Conservation (phyloP, 805 yeast species). For the Metschnikowia gelsemii region DNA sequence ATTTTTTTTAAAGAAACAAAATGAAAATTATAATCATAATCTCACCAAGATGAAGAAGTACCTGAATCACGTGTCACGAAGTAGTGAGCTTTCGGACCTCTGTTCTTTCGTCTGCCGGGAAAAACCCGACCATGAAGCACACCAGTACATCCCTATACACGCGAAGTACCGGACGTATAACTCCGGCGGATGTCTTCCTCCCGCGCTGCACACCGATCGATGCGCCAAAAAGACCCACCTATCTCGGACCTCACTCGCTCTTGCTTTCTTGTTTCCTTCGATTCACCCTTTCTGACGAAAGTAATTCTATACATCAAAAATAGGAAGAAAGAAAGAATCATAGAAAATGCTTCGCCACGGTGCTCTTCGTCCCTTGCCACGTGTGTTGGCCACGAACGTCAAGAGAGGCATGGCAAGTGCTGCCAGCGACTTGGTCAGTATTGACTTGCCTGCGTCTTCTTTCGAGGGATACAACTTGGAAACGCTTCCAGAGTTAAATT, state of each 20-base stretch:
- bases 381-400: constrained; percentile 22
- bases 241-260: neutral
- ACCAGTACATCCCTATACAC: constrained; percentile 6
- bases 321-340: constrained; percentile 10
- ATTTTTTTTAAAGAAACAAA: too few relatives aligned
- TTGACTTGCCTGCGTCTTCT: constrained; percentile 73
- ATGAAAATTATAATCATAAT: too few relatives aligned
- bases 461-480: constrained; percentile 83
- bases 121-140: neutral
- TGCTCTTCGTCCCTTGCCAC: constrained; percentile 19
- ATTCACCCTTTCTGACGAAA: constrained; percentile 7
- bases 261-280: constrained; percentile 6
- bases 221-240: constrained; percentile 7
- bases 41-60: too few relatives aligned
- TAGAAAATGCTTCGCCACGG: constrained; percentile 21
- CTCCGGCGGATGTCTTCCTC: constrained; percentile 27
- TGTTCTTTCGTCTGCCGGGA: neutral
- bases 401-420: constrained; percentile 39
- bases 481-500: constrained; percentile 61
- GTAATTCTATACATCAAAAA: neutral
- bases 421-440: constrained; percentile 39
- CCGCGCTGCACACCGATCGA: constrained; percentile 17
- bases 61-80: too few relatives aligned
- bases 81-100: neutral
- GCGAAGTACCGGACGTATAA: constrained; percentile 19